These are phyloP conservation scores for Orbilia oligospora DNA, from an alignment of 2,329 filamentous ascomycete genomes.

Conservation along the genomic window DNA sequence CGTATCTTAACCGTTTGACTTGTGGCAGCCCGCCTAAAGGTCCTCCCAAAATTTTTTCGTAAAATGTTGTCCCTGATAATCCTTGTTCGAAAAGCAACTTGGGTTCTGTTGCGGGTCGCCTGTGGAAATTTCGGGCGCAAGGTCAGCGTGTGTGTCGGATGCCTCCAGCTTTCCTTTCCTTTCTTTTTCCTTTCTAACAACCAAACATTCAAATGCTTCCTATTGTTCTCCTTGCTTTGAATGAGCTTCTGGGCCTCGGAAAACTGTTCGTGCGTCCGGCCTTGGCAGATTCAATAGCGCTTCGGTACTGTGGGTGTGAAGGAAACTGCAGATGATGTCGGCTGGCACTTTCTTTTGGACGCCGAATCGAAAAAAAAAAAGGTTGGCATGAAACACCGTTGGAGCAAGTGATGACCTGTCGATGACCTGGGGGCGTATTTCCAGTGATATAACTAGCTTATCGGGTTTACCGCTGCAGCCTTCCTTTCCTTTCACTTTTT, in stretches of 20 bases:
- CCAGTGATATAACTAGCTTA: conserved; percentile 37
- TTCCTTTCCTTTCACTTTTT: conserved; percentile 41
- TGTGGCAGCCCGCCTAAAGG: conserved; percentile 42
- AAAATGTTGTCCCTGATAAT: conserved; percentile 61
- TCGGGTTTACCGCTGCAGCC: conserved; percentile 39
- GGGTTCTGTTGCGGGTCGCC: conserved; percentile 56
- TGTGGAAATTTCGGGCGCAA: conserved; percentile 60
- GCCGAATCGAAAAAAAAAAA: conserved; percentile 51
- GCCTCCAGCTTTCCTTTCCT: conserved; percentile 41
- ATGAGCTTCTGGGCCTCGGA: conserved; percentile 48
- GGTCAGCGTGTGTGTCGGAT: conserved; percentile 29
- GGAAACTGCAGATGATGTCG: conserved; percentile 33
- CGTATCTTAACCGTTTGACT: conserved; percentile 60
- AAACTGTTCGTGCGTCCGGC: conserved; percentile 42
- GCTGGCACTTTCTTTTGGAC: conserved; percentile 43
- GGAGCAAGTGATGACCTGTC: conserved; percentile 21
- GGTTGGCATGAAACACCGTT: conserved; percentile 40
- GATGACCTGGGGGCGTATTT: conserved; percentile 18
- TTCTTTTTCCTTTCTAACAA: conserved; percentile 2
- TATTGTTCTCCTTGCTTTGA: conserved; percentile 51
- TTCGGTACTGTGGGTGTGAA: conserved; percentile 31
- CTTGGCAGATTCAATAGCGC: conserved; percentile 55
- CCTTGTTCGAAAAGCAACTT: conserved; percentile 58
- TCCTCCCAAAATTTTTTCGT: conserved; percentile 18
- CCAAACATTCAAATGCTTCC: conserved; percentile 35